Base-by-base conservation (phyloP, 202 grass and related monocot species). In the Dendrocalamus latiflorus region DNA sequence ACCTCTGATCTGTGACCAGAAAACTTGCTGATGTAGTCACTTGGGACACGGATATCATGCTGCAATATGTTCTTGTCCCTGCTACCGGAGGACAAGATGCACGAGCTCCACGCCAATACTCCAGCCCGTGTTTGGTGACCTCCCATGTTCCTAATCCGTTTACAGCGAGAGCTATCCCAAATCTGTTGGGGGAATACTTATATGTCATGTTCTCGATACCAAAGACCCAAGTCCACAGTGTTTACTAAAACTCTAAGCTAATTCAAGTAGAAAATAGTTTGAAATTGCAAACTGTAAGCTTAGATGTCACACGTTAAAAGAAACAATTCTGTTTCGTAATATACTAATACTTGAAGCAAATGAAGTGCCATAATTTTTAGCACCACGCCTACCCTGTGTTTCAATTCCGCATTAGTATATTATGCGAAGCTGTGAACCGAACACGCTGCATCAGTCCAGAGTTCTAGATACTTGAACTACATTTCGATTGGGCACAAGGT, bases 61-160 rank as follows among this genome's bases (percentile, higher is more conserved):
- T 98, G 90, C 58, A 98, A 43, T 77, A 98, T 95, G 82, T 92
- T 91, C 77, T 95, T 98, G 78, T 98, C 96, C 71, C 96, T 93
- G 83, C 96, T 92, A 75, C 96, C 96, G 0, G 96, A 98, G 62
- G 96, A 95, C 83, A 98, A 85, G 67, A 95, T 95, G 41, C 91
- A 93, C 8, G 96, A 98, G 56, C 75, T 95, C 95, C 96, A 98
- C 0, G 96, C 89, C 59, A 95, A 54, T 18, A 92, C 89, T 18
- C 93, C 91, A 41, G 96, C 84, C 53, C 96, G 86, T 6, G 93
- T 92, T 13, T 93, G 89, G 76, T 98, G 96, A 14, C 93, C 96
- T 50, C 91, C 85, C 88, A 99, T 95, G 48, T 84, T 95, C 60
- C 89, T 85, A 62, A 99, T 94, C 65, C 75, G 76, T 80, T 99